Conservation (phyloP, 768 basidiomycete genomes). For the Tephrocybe sp. region DNA sequence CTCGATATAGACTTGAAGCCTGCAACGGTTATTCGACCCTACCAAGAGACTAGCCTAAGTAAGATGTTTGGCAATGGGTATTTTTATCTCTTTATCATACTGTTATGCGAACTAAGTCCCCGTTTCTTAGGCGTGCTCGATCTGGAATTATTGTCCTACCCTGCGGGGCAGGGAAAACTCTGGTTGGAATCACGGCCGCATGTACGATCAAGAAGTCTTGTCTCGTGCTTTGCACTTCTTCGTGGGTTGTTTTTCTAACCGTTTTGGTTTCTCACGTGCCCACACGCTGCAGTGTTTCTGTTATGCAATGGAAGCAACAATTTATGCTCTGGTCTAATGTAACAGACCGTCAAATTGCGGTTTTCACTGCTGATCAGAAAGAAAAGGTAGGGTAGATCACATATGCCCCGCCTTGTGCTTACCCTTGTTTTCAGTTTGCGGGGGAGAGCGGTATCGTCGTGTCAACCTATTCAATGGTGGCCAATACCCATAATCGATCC, state of each 20-base stretch:
- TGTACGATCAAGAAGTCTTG: conserved; percentile 99
- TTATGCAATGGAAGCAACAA: conserved; percentile 99
- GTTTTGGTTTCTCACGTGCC: conserved; percentile 11
- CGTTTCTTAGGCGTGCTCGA: conserved; percentile 76
- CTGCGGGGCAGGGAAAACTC: conserved; percentile 97
- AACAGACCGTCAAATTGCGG: conserved; percentile 92
- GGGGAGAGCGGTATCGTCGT: conserved; percentile 98
- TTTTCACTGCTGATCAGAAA: conserved; percentile 97
- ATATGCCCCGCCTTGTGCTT: conserved; percentile 2
- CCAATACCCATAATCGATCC: conserved; percentile 97
- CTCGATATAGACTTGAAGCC: conserved; percentile 99
- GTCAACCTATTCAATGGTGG: conserved; percentile 99
- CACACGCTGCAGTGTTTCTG: conserved; percentile 60
- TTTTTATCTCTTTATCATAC: conserved; percentile 7
- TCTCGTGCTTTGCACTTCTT: conserved; percentile 95
- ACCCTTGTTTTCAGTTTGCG: conserved; percentile 62
- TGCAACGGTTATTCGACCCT: conserved; percentile 94
- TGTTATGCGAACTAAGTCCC: conserved; percentile 9
- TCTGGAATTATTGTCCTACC: conserved; percentile 98
- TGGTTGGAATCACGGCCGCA: conserved; percentile 99
- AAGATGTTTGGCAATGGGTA: conserved; percentile 99
- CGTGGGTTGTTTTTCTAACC: conserved; percentile 52
- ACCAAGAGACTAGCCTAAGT: conserved; percentile 96
- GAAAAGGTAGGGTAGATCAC: conserved; percentile 65
- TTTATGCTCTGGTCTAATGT: conserved; percentile 99